Evolutionary conservation across 768 basidiomycete species (phyloP).

Genomic region (Termitomyces sp.): DNA sequence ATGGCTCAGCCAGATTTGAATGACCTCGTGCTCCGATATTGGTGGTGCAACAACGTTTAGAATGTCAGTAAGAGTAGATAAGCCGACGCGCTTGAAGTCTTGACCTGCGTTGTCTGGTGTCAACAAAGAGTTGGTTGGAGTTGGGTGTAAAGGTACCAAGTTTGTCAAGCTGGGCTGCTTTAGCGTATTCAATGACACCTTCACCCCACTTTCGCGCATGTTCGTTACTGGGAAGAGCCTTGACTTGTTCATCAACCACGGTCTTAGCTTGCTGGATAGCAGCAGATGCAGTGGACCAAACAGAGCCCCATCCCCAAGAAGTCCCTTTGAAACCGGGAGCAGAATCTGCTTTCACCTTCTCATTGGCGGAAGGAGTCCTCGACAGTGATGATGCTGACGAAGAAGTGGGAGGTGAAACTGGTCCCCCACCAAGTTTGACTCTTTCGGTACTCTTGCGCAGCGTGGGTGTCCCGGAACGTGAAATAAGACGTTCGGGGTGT

Average conservation of each 20-base stretch:
- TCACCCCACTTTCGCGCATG: constrained; percentile 88
- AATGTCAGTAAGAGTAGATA: constrained; percentile 87
- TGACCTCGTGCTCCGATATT: constrained; percentile 97
- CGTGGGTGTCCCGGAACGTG: constrained; percentile 66
- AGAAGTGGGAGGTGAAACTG: constrained; percentile 35
- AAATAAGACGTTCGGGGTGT: constrained; percentile 50
- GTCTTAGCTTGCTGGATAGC: constrained; percentile 84
- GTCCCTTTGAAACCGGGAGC: constrained; percentile 19
- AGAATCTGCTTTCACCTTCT: constrained; percentile 15
- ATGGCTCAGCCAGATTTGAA: constrained; percentile 92
- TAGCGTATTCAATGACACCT: constrained; percentile 82
- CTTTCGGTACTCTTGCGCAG: constrained; percentile 74
- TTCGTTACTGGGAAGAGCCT: constrained; percentile 79
- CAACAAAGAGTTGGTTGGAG: neutral
- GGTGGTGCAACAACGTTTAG: constrained; percentile 97
- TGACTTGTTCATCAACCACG: constrained; percentile 92
- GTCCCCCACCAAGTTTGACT: constrained; percentile 56
- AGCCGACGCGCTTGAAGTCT: constrained; percentile 83
- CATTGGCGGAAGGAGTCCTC: constrained; percentile 24
- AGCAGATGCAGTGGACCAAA: constrained; percentile 85
- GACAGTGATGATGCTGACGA: constrained; percentile 36
- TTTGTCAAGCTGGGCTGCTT: constrained; percentile 86
- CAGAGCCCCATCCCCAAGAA: constrained; percentile 79
- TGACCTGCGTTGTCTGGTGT: constrained; percentile 27
- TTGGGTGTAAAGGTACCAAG: constrained; percentile 47